Percentiles rank a stretch among this genome's conserved stretches.
These are phyloP conservation scores for Solanum clarkiae DNA, from an alignment of 257 asterid genomes.

Conservation along the genomic window DNA sequence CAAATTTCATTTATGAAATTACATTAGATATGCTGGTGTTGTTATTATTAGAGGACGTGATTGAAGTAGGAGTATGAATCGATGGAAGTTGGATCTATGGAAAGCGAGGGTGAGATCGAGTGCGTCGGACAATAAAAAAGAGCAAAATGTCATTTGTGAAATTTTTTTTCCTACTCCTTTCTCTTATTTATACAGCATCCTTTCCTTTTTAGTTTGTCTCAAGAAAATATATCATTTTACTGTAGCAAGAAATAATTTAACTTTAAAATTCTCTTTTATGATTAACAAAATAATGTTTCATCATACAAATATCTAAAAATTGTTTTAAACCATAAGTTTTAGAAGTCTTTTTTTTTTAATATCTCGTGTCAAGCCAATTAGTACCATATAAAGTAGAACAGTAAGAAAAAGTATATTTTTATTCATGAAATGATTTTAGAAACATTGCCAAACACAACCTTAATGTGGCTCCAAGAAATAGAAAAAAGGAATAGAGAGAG, in stretches of 20 bases:
- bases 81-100: neutral
- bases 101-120: neutral
- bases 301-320: too few species aligned
- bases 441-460: neutral
- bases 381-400: too few species aligned
- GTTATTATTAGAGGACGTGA: neutral
- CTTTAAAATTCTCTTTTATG: too few species aligned
- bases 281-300: too few species aligned
- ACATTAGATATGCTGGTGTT: neutral
- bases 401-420: too few species aligned
- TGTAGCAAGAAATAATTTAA: too few species aligned
- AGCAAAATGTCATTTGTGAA: neutral
- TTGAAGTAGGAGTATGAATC: neutral
- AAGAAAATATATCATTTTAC: too few species aligned
- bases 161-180: neutral
- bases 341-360: too few species aligned
- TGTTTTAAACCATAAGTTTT: too few species aligned
- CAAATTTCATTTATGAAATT: rapidly evolving
- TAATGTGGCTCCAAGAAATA: neutral
- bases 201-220: too few species aligned
- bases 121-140: neutral
- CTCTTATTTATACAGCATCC: neutral
- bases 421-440: too few species aligned
- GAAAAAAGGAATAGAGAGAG: neutral
- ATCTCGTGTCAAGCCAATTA: too few species aligned